Evolutionary conservation across 306 rosid genomes (phyloP), one percentile per base, ranked within the genome.

Genomic region (Castanospermum australe): DNA sequence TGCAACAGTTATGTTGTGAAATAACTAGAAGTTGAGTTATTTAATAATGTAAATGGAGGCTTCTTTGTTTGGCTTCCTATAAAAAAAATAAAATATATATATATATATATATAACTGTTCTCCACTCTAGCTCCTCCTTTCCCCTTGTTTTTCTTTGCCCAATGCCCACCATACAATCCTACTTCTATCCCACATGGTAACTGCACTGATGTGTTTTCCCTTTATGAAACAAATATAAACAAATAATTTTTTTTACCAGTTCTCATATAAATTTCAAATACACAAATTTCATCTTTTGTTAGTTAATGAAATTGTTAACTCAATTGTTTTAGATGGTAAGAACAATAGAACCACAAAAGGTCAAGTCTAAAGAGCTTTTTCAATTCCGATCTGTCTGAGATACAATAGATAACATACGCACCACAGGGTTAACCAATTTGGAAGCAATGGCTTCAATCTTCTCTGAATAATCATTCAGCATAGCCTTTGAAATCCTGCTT

Each of bases 391-490:
- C 68, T 42, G 77, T 57, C 35, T 35, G 51, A 66, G 57, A 68
- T 67, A 73, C 28, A 82, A 57, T 35, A 67, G 30, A 35, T 11
- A 33, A 68, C 57, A 77, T 57, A 79, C 89, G 7, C 79, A 92
- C 98, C 86, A 22, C 56, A 0, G 52, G 79, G 69, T 84, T 75
- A 41, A 84, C 85, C 83, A 93, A 71, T 55, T 87, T 90, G 54
- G 94, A 90, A 57, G 99, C 96, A 73, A 90, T 78, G 41, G 83
- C 92, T 90, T 93, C 99, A 21, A 93, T 85, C 91, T 91, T 95
- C 86, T 90, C 93, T 17, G 96, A 88, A 86, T 85, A 90, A 59
- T 93, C 98, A 76, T 87, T 88, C 84, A 95, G 61, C 57, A 81
- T 39, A 51, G 89, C 92, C 86, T 93, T 95, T 66, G 99, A 91